These are phyloP conservation scores for Clathrospora elynae DNA, from an alignment of 2,329 filamentous ascomycete genomes.

Conservation along the genomic window DNA sequence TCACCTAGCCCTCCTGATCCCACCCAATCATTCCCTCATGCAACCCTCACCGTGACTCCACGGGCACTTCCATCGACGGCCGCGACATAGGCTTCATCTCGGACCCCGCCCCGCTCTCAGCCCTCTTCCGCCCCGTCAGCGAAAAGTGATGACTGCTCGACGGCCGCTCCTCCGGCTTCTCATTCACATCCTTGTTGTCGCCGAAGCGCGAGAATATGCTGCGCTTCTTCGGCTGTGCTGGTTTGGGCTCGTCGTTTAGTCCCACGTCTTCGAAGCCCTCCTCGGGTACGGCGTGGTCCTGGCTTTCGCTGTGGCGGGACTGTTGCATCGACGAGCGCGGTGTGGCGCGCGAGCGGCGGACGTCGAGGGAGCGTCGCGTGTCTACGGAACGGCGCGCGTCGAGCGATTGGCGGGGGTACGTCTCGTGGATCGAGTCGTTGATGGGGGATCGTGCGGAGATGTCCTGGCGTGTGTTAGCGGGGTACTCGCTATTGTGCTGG, in stretches of 20 bases:
- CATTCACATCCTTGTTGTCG: constrained; percentile 53
- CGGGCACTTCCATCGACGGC: constrained; percentile 29
- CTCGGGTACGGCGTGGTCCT: constrained; percentile 68
- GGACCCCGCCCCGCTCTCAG: constrained; percentile 68
- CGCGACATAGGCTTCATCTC: constrained; percentile 70
- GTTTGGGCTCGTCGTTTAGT: constrained; percentile 75
- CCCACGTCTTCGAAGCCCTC: constrained; percentile 91
- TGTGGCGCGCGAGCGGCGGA: constrained; percentile 59
- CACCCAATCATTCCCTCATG: constrained; percentile 7
- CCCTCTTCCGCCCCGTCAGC: constrained; percentile 73
- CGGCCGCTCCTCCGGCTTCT: constrained; percentile 49
- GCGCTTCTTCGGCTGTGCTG: constrained; percentile 68
- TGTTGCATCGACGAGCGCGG: constrained; percentile 66
- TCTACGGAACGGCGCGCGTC: constrained; percentile 78
- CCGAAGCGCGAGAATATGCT: constrained; percentile 82
- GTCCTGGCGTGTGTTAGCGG: constrained; percentile 66
- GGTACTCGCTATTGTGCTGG: constrained; percentile 2
- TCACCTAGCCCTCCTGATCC: constrained; percentile 2
- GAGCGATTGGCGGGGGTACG: constrained; percentile 58
- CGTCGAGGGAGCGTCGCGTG: constrained; percentile 62
- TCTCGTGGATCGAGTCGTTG: constrained; percentile 58
- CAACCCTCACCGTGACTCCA: constrained; percentile 31
- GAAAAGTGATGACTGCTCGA: constrained; percentile 63
- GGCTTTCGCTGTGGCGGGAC: constrained; percentile 62
- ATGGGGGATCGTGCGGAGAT: constrained; percentile 87